phyloP scores from a whole-genome alignment of 768 basidiomycete genomes.

The Lactarius hatsudake region DNA sequence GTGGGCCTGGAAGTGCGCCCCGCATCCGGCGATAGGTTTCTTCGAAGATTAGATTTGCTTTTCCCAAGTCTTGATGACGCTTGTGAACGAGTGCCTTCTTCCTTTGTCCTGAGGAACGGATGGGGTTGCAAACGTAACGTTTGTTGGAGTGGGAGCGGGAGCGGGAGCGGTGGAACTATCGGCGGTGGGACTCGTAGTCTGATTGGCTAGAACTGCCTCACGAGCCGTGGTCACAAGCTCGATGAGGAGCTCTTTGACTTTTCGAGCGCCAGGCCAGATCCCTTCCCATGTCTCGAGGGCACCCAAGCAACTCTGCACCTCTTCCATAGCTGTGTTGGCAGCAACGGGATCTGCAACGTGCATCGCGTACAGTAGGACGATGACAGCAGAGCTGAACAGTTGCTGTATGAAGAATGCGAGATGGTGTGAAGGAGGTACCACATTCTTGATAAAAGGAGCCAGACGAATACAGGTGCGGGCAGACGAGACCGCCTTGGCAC shows the following conservation, averaged over 20 bases:
- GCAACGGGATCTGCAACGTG: conserved; percentile 66
- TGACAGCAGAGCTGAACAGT: conserved; percentile 84
- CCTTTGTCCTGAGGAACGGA: conserved; percentile 21
- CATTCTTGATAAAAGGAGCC: conserved; percentile 79
- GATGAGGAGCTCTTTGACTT: conserved; percentile 77
- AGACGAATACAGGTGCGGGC: conserved; percentile 84
- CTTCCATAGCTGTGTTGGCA: conserved; percentile 74
- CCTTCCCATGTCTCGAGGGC: conserved; percentile 82
- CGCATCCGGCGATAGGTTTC: conserved; percentile 36
- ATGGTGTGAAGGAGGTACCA: conserved; percentile 83
- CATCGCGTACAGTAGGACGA: conserved; percentile 83
- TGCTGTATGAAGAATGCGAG: conserved; percentile 89
- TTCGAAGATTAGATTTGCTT: conserved; percentile 32
- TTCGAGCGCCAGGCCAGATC: conserved; percentile 82
- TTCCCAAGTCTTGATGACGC: conserved; percentile 21
- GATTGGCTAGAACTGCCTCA: conserved; percentile 53
- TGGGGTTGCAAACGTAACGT: conserved; percentile 7
- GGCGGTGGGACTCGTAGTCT: conserved; percentile 28
- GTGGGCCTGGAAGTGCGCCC: conserved; percentile 33
- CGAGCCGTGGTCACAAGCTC: conserved; percentile 68
- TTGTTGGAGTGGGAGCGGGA: not conserved
- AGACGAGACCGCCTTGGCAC: conserved; percentile 75
- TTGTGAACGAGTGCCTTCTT: conserved; percentile 27
- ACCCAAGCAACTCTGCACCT: conserved; percentile 67
- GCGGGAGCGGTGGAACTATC: conserved; percentile 23